Evolutionary conservation across 73 alveolate genomes (phyloP).

Genomic region (Paramecium sexaurelia): DNA sequence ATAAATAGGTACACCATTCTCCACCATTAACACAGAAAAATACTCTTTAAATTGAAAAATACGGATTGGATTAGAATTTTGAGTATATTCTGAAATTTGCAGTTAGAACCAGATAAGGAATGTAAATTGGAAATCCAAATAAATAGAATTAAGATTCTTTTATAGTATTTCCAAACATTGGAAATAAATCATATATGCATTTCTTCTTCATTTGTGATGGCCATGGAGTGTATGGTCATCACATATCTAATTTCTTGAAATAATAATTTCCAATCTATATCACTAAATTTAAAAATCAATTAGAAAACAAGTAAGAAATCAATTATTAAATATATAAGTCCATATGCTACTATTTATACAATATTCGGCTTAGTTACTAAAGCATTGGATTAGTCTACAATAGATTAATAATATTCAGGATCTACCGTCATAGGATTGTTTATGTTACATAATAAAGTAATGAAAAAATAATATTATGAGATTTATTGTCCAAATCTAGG

Average conservation of each 20-base stretch:
- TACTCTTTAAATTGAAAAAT: not conserved
- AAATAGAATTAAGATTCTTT: not conserved
- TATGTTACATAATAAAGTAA: not conserved
- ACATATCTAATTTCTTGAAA: slow-evolving; percentile 16
- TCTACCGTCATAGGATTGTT: not conserved
- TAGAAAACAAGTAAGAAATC: not conserved
- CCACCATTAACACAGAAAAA: not conserved
- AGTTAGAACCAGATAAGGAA: not conserved
- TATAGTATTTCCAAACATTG: not conserved
- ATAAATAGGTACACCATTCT: not conserved
- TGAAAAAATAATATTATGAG: not conserved
- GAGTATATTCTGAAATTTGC: not conserved
- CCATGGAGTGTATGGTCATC: slow-evolving; percentile 54
- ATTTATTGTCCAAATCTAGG: slow-evolving; percentile 91
- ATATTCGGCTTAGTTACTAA: not conserved
- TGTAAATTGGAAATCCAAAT: not conserved
- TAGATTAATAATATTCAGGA: not conserved
- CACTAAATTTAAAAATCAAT: not conserved
- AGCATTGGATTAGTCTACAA: not conserved
- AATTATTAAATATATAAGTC: not conserved
- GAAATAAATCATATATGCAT: not conserved
- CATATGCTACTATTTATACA: not conserved
- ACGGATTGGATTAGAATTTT: not conserved
- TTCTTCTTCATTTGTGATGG: slow-evolving; percentile 49
- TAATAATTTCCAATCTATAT: not conserved